A percentile compares a stretch with the other conserved stretches of the same genome.
Evolutionary conservation across 108 stramenopile species (phyloP).

Genomic region (Fistulifera pelliculosa): DNA sequence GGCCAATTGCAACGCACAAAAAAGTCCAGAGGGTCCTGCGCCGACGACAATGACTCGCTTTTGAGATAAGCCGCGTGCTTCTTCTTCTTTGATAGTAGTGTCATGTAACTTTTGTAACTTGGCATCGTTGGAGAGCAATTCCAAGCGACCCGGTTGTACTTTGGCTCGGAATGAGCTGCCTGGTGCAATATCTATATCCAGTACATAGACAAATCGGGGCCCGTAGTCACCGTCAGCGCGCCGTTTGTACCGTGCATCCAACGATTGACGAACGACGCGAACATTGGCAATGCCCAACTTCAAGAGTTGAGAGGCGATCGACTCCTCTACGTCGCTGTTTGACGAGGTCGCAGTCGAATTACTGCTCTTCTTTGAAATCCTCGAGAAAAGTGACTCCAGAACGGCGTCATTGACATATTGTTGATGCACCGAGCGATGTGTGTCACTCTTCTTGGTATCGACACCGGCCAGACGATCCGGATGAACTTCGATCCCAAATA

Average conservation of each 20-base stretch:
- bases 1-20: slow-evolving; percentile 82
- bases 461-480: slow-evolving; percentile 41
- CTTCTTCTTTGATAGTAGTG: too few relatives aligned
- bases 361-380: too few relatives aligned
- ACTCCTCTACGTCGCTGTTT: too few relatives aligned
- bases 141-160: slow-evolving; percentile 40
- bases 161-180: slow-evolving; percentile 19
- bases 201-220: slow-evolving; percentile 54
- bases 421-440: too few relatives aligned
- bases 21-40: slow-evolving; percentile 84
- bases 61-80: not conserved
- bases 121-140: slow-evolving; percentile 1
- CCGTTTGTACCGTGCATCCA: slow-evolving; percentile 58
- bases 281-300: slow-evolving; percentile 4
- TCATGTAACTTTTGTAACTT: too few relatives aligned
- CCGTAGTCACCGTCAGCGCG: slow-evolving; percentile 23
- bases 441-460: slow-evolving; percentile 2
- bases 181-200: slow-evolving; percentile 28
- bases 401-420: too few relatives aligned
- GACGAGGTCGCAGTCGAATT: too few relatives aligned
- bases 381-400: too few relatives aligned
- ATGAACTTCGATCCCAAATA: slow-evolving; percentile 59
- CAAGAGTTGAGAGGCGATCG: too few relatives aligned
- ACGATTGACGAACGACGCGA: slow-evolving; percentile 61
- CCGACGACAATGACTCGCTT: slow-evolving; percentile 67